Base-by-base conservation (phyloP, 2,329 filamentous ascomycete genomes). In the Coniochaeta sp. region DNA sequence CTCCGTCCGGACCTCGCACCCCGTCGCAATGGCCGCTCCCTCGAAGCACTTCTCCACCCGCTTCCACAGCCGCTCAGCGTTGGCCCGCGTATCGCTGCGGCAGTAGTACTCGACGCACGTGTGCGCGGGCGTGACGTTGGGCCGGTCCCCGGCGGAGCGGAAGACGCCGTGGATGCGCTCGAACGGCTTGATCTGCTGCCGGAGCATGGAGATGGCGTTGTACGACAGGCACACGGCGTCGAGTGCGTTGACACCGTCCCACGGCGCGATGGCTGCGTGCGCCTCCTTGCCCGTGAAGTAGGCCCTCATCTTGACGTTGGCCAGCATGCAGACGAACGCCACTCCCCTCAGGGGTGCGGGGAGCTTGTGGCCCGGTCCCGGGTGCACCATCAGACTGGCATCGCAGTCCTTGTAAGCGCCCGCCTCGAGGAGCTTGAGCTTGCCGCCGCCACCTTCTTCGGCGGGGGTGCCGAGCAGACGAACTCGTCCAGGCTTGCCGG, bases 101-200 rank as follows among this genome's bases (percentile, higher is more conserved):
- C 75, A 64, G 58, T 71, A 71, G 63, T 72, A 76, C 50, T 72
- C 68, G 3, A 73, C 66, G 27, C 62, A 66, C 9, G 72, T 70
- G 48, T 66, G 63, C 1, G 68, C 59, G 0, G 51, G 50, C 0
- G 71, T 79, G 60, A 74, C 67, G 3, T 59, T 58, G 8, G 66
- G 71, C 40, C 65, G 54, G 35, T 69, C 64, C 3, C 61, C 65
- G 3, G 67, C 67, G 4, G 65, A 55, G 7, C 72, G 61, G 49
- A 80, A 71, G 2, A 77, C 68, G 45, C 72, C 73, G 55, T 79
- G 74, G n/a, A 80, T 68, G 13, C 76, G 71, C 52, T 77, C 69
- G 9, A 71, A 64, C 0, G 75, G 74, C 6, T 63, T 63, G 8
- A 76, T 68, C 58, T 80, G 77, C 63, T 80, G 75, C 3, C 76